Evolutionary conservation across 2,329 filamentous ascomycete species (phyloP).

Genomic region (Neonectria coccinea): DNA sequence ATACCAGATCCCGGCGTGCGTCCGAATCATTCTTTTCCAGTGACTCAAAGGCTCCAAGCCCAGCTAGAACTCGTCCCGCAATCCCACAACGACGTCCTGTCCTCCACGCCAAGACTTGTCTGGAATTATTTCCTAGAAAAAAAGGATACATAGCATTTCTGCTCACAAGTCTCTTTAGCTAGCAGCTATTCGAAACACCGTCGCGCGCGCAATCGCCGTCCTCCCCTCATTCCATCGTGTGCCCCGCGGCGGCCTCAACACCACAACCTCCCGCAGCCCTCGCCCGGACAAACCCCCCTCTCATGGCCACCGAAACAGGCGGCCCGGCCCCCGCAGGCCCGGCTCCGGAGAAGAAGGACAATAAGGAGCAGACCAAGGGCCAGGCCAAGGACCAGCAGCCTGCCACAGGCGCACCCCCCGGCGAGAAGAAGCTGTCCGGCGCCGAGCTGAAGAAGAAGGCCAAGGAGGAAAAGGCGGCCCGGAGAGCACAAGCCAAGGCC

Average conservation of each 20-base stretch:
- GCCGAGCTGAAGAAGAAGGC: conserved; percentile 89
- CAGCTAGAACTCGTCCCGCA: conserved; percentile 24
- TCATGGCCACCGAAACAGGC: conserved; percentile 50
- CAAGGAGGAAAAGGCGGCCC: conserved; percentile 91
- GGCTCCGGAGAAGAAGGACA: conserved; percentile 41
- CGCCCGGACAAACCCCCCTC: conserved; percentile 19
- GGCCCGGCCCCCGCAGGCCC: conserved; percentile 47
- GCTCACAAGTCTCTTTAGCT: neutral
- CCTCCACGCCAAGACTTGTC: conserved; percentile 4
- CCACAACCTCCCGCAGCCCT: conserved; percentile 23
- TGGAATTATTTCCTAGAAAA: conserved; percentile 1
- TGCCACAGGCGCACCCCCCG: conserved; percentile 36
- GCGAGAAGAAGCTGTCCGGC: conserved; percentile 71
- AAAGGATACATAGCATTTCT: neutral
- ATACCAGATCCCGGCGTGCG: conserved; percentile 37
- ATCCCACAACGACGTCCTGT: conserved; percentile 18
- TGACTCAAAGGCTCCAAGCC: conserved; percentile 49
- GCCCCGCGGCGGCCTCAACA: conserved; percentile 39
- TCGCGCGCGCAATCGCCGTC: conserved; percentile 11
- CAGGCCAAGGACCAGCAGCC: conserved; percentile 44
- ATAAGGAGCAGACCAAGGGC: conserved; percentile 35
- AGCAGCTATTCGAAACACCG: neutral
- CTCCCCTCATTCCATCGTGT: conserved; percentile 4
- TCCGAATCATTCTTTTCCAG: conserved; percentile 45
- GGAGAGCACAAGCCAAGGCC: conserved; percentile 78